Base-by-base conservation (phyloP, 2,329 filamentous ascomycete genomes). In the Pseudocercospora musae region DNA sequence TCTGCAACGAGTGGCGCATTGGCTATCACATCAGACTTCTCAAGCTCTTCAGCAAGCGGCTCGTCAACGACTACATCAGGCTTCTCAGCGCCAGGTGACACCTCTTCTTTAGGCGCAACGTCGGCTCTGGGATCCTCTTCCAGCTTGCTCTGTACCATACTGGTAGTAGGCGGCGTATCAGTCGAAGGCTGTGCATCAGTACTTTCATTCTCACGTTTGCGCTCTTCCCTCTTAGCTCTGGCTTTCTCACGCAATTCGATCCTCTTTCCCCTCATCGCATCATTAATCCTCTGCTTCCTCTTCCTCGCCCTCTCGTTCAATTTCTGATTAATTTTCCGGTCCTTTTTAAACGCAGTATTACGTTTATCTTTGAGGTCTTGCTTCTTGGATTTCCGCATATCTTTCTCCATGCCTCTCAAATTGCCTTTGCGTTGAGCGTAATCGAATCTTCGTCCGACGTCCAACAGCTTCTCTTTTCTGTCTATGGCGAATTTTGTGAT, bases 371-470 rank as follows among this genome's bases (percentile, higher is more conserved):
- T 77, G 29, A 75, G 69, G 46, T 77, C 71, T 37, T 57, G 44
- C 46, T 77, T 76, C 25, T 76, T 75, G 55, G 75, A 70, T 50
- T 75, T 76, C 62, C 73, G 77, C 61, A 77, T 76, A 4, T 79
- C 76, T 52, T 75, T 78, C 60, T 85, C 83, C 60, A 82, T 80
- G 42, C 84, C 81, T 4, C 79, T 68, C 42, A 85, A 78, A 6
- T 83, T 79, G 3, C 85, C 87, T 72, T 89, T 90, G 65, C 85
- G 84, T 73, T 90, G 87, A 0, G 89, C 87, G 5, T 90, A 80
- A 67, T 91, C 88, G 64, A 90, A 90, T 1, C 87, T 87, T 57
- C 87, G 80, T 1, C 88, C 88, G n/a, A 89, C 86, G 10, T 86
- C 81, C 0, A 88, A 81, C 1, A 96, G 82, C 75, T 96, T 96